Evolutionary conservation across 371 early-diverging fungal species (phyloP).

Genomic region (Umbelopsis sp.): DNA sequence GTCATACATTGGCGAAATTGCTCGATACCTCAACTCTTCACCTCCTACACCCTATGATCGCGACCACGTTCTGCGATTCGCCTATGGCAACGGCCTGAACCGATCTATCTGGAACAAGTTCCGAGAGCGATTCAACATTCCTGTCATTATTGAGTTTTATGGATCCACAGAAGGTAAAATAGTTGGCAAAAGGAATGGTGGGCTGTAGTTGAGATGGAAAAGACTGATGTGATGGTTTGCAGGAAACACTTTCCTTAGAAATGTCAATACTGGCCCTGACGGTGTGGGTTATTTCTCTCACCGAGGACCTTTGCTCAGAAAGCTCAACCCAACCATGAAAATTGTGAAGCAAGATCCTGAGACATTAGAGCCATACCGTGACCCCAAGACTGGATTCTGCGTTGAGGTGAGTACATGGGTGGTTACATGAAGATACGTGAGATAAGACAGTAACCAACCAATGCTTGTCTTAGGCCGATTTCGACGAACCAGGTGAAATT

Average conservation of each 20-base stretch:
- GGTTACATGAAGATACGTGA: not conserved
- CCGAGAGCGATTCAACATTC: slow-evolving; percentile 32
- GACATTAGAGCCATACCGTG: slow-evolving; percentile 13
- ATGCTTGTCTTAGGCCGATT: not conserved
- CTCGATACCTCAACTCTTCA: slow-evolving; percentile 62
- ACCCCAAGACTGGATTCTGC: slow-evolving; percentile 20
- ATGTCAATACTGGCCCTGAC: slow-evolving; percentile 10
- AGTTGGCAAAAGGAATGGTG: not conserved
- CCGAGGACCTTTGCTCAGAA: slow-evolving; percentile 2
- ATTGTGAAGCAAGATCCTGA: slow-evolving; percentile 19
- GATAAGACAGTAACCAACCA: not conserved
- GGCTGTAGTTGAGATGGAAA: too few relatives aligned
- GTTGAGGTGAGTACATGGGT: not conserved
- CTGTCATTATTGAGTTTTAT: slow-evolving; percentile 6
- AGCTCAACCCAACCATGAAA: not conserved
- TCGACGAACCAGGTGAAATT: slow-evolving; percentile 4
- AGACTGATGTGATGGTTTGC: not conserved
- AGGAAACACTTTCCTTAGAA: slow-evolving; percentile 13
- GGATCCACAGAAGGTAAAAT: slow-evolving; percentile 1
- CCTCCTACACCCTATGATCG: slow-evolving; percentile 55
- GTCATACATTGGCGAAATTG: slow-evolving; percentile 72
- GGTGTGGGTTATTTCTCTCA: slow-evolving; percentile 9
- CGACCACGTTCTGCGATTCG: slow-evolving; percentile 51
- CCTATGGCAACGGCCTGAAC: slow-evolving; percentile 74
- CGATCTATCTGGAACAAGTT: slow-evolving; percentile 68